Evolutionary conservation across 75 land plant genomes (phyloP).

Genomic region (Selaginella moellendorffii): DNA sequence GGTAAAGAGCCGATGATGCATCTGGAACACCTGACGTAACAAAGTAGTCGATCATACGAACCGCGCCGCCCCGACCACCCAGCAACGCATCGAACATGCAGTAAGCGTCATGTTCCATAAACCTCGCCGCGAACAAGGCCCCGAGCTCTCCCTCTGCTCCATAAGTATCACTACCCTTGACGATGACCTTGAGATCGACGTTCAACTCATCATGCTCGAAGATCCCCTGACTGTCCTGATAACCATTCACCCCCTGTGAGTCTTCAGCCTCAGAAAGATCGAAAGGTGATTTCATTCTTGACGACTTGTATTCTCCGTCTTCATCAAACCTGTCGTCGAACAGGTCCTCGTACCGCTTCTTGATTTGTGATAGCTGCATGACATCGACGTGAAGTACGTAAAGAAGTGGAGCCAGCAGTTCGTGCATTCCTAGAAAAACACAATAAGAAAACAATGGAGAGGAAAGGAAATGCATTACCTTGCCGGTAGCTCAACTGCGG

Average conservation of each 20-base stretch:
- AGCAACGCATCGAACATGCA: slow-evolving; percentile 82
- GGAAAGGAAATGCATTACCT: slow-evolving; percentile 27
- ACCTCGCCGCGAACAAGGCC: slow-evolving; percentile 54
- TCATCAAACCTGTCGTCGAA: slow-evolving; percentile 73
- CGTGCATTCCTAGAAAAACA: slow-evolving; percentile 73
- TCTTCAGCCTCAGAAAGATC: neutral
- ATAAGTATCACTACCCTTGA: slow-evolving; percentile 63
- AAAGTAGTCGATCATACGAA: slow-evolving; percentile 66
- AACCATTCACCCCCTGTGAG: neutral
- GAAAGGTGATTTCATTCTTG: neutral
- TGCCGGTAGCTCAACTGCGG: slow-evolving; percentile 67
- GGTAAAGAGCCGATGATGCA: slow-evolving; percentile 58
- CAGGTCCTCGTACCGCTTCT: slow-evolving; percentile 44
- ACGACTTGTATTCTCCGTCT: neutral
- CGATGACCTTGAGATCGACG: slow-evolving; percentile 18
- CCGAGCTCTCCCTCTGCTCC: slow-evolving; percentile 95
- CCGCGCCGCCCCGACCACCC: slow-evolving; percentile 40
- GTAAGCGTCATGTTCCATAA: slow-evolving; percentile 92
- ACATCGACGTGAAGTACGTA: slow-evolving; percentile 77
- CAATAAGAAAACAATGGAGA: neutral
- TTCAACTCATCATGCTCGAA: neutral
- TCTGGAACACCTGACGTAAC: slow-evolving; percentile 40
- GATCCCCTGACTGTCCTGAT: neutral
- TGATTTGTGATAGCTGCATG: slow-evolving; percentile 39
- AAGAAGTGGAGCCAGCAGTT: slow-evolving; percentile 75